Evolutionary conservation across 768 basidiomycete species (phyloP).

Genomic region (Lanmaoa rubissima): DNA sequence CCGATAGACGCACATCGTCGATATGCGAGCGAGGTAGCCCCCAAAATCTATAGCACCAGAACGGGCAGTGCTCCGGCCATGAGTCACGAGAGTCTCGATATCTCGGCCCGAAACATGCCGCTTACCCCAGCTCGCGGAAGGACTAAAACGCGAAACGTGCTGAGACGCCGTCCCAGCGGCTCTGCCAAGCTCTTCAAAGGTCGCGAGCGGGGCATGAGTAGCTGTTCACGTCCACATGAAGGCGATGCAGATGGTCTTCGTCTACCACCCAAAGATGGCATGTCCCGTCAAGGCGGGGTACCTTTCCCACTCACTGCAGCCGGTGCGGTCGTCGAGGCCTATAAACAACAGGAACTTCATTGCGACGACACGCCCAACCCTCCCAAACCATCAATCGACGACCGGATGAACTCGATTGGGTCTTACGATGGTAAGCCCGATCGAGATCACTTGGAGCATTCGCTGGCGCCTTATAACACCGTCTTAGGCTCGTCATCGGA

Average conservation of each 20-base stretch:
- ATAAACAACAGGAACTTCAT: conserved; percentile 43
- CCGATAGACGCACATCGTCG: conserved; percentile 20
- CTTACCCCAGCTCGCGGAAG: conserved; percentile 1
- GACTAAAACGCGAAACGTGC: conserved; percentile 30
- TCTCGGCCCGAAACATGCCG: conserved; percentile 1
- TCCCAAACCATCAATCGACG: conserved; percentile 27
- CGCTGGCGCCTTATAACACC: conserved; percentile 51
- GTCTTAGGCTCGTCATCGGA: conserved; percentile 50
- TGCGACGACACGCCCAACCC: conserved; percentile 7
- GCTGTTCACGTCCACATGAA: background rate
- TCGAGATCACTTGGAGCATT: conserved; percentile 12
- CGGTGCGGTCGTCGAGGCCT: conserved; percentile 44
- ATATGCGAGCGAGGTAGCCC: conserved; percentile 14
- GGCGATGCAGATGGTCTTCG: background rate
- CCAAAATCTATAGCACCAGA: conserved; percentile 3
- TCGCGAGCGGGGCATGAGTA: conserved; percentile 14
- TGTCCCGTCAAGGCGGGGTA: background rate
- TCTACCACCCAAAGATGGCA: background rate
- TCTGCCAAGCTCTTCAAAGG: conserved; percentile 21
- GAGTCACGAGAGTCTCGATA: conserved; percentile 16
- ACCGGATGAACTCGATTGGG: conserved; percentile 16
- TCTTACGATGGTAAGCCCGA: conserved; percentile 10
- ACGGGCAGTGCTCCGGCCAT: background rate
- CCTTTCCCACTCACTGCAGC: conserved; percentile 41
- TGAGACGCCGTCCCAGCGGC: conserved; percentile 32